phyloP scores from a whole-genome alignment of 371 early-diverging fungal genomes.

The Mucor circinelloides region DNA sequence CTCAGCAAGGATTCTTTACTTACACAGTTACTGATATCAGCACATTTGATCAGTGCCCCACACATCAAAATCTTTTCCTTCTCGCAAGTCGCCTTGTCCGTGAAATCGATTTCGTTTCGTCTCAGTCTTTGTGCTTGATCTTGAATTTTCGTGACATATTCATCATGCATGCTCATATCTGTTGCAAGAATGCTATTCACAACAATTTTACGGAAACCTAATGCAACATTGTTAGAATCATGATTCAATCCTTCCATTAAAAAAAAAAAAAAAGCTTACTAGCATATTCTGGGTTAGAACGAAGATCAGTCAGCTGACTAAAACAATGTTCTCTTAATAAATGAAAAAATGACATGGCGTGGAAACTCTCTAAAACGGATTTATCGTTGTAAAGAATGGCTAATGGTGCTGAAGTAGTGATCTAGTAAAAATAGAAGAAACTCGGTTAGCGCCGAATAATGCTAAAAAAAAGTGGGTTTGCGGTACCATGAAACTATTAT shows the following conservation, averaged over 20 bases:
- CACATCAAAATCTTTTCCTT: constrained; percentile 54
- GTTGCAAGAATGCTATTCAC: constrained; percentile 81
- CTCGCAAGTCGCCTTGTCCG: constrained; percentile 21
- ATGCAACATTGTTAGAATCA: background rate
- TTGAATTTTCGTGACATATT: constrained; percentile 71
- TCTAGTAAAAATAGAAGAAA: constrained; percentile 29
- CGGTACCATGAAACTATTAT: constrained; percentile 75
- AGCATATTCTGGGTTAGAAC: constrained; percentile 29
- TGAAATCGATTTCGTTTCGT: constrained; percentile 24
- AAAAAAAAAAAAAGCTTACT: constrained; percentile 24
- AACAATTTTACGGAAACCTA: constrained; percentile 71
- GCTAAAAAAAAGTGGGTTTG: background rate
- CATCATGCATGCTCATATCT: constrained; percentile 85
- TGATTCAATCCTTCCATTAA: background rate
- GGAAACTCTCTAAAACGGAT: constrained; percentile 93
- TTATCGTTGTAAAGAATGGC: constrained; percentile 93
- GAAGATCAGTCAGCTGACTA: constrained; percentile 49
- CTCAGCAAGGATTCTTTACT: constrained; percentile 10
- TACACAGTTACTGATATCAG: constrained; percentile 83
- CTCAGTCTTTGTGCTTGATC: constrained; percentile 56
- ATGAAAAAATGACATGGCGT: constrained; percentile 85
- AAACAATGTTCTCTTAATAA: constrained; percentile 70
- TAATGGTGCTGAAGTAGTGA: constrained; percentile 75
- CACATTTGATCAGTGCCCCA: constrained; percentile 82
- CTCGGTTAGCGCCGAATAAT: background rate